Base-by-base conservation (phyloP, 768 basidiomycete genomes). In the Holtermannia corniformis region DNA sequence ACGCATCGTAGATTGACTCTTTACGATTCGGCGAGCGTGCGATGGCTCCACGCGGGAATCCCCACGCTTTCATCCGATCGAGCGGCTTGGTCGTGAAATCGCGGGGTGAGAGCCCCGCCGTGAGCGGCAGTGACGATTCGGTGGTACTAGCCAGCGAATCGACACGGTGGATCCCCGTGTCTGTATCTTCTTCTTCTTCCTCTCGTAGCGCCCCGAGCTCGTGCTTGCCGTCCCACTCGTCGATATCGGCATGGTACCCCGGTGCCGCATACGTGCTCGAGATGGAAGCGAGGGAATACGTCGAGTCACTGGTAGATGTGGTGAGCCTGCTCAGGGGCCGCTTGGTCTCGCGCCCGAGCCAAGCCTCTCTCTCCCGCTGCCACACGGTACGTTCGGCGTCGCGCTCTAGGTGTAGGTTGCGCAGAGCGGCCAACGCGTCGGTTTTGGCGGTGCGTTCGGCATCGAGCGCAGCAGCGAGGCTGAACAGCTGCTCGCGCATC, bases 401-500 rank as follows among this genome's bases (percentile, higher is more conserved):
- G 23, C 1, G 32, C 25, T 10, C 4, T 7, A 20, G 25, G 22
- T 56, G 23, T 0, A 54, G 20, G 11, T 48, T 28, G 5, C 26
- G 40, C 20, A 64, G 49, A 50, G 60, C 52, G n/a, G 42, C 50
- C 26, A 63, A 44, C 46, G 57, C 66, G 50, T 64, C 59, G 32
- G 50, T 58, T 20, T 70, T 64, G 46, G 68, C 72, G 24, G 58
- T 50, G 11, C 67, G 56, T 52, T 74, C 73, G 25, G 59, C 51
- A 55, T 75, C 74, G 32, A 74, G 56, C 5, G 70, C 60, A 1
- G 67, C 63, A 10, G 73, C 72, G 41, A 74, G 81, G 43, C 56
- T 57, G 55, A 73, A 75, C 22, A 75, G 65, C 58, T 75, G 72
- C 47, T 71, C 68, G 24, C 72, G 54, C 69, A 74, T 71, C 56